Evolutionary conservation across 2,329 filamentous ascomycete species (phyloP), one percentile per base, ranked within the genome.

Genomic region (Penicillium sp.): DNA sequence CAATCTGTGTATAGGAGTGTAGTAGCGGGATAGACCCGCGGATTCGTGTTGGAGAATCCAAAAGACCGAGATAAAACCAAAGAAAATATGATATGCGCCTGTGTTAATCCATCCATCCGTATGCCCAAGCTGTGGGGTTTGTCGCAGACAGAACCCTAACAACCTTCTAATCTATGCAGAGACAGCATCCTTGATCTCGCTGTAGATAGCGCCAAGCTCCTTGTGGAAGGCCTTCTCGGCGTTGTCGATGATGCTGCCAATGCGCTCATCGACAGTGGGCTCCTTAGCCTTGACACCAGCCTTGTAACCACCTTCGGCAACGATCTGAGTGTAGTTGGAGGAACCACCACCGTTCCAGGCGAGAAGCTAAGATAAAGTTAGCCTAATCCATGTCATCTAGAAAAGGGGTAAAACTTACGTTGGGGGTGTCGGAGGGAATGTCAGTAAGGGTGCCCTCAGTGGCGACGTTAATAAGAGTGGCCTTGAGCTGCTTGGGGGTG

Each of bases 281-380:
- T 77, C 68, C 31, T 45, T 43, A 25, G 27, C 49, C 8, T 54
- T 55, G 35, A 49, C 33, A 66, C 77, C 72, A 43, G 73, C 82
- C 68, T 84, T 83, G 82, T 93, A 93, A 70, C 85, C 81, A 71
- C 91, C 90, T 68, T 86, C 82, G 68, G 86, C 79, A 63, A 96
- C 78, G 71, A 97, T 96, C 69, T 89, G 82, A 61, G 85, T 84
- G 86, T 90, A 97, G 89, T 99, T 96, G 81, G 84, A 87, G 74
- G 86, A 89, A 73, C 94, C 94, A 80, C 92, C 96, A 75, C 96
- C 94, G 86, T 99, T 99, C 93, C 93, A 99, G 77, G 93, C 93
- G 62, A 99, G 91, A 73, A 96, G 83, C 81, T 83, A 65, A 6
- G 58, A 57, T 29, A 1, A 23, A 63, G 64, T 74, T 70, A 75